Conservation (phyloP, 139 green algal species). For the Coelastrella sp. region DNA sequence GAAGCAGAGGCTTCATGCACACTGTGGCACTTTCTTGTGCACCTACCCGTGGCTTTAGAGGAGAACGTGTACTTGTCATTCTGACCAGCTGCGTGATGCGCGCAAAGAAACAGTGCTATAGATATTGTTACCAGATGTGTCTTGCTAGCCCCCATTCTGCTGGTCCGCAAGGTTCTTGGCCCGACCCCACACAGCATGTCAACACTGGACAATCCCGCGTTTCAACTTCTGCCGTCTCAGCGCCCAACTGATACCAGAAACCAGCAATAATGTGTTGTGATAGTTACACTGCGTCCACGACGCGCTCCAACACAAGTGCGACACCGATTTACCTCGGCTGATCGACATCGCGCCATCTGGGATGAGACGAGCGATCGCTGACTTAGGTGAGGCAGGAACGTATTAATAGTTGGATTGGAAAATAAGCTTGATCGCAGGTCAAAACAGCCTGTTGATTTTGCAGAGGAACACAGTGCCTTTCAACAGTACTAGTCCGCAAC, state of each 20-base stretch:
- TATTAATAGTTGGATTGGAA: no score
- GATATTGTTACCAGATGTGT: background rate
- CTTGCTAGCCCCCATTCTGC: background rate
- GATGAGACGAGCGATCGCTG: background rate
- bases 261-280: background rate
- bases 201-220: no score
- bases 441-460: no score
- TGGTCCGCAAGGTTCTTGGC: no score
- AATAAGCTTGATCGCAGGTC: no score
- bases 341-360: background rate
- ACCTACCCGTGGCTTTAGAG: conserved; percentile 5
- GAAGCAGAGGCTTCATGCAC: background rate
- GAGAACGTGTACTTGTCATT: background rate
- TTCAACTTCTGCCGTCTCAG: no score
- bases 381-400: background rate
- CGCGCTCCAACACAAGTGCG: no score
- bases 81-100: conserved; percentile 1
- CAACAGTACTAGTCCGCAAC: no score
- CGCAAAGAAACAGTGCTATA: background rate
- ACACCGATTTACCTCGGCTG: background rate
- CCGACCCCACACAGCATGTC: background rate
- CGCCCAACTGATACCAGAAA: background rate
- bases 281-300: no score
- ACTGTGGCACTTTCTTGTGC: background rate
- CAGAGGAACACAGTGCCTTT: no score